These are phyloP conservation scores for Mortierella sp. DNA, from an alignment of 371 early-diverging fungal genomes.

Conservation along the genomic window DNA sequence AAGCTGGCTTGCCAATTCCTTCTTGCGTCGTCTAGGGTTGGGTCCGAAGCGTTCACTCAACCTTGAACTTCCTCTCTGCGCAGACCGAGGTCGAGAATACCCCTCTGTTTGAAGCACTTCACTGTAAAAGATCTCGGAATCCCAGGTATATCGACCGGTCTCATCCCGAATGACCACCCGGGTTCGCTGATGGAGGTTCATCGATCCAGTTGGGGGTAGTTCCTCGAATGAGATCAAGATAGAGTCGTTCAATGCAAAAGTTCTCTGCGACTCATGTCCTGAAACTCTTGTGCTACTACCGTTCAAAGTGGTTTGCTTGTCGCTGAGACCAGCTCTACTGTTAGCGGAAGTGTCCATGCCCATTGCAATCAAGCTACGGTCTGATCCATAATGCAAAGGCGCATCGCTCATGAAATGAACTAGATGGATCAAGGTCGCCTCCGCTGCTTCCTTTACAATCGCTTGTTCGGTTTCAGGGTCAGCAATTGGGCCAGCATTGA, in stretches of 20 bases:
- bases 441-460: slow-evolving; percentile 44
- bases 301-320: neutral
- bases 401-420: slow-evolving; percentile 42
- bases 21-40: slow-evolving; percentile 25
- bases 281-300: slow-evolving; percentile 13
- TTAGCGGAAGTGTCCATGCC: slow-evolving; percentile 23
- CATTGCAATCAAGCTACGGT: slow-evolving; percentile 12
- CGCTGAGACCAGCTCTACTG: neutral
- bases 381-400: slow-evolving; percentile 16
- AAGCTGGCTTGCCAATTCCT: slow-evolving; percentile 44
- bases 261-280: slow-evolving; percentile 22
- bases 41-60: slow-evolving; percentile 39
- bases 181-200: slow-evolving; percentile 45
- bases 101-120: slow-evolving; percentile 33
- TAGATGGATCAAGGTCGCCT: slow-evolving; percentile 38
- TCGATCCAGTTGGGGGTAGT: slow-evolving; percentile 16
- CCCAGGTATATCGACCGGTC: slow-evolving; percentile 87
- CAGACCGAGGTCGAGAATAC: slow-evolving; percentile 13
- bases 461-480: slow-evolving; percentile 34
- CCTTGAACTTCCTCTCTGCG: slow-evolving; percentile 26
- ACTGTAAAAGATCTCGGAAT: slow-evolving; percentile 72
- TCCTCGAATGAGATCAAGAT: slow-evolving; percentile 54
- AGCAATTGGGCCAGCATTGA: slow-evolving; percentile 19
- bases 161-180: slow-evolving; percentile 78
- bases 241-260: slow-evolving; percentile 55